These are phyloP conservation scores for Sugiyamaella marilandica DNA, from an alignment of 805 yeast genomes.

Conservation along the genomic window DNA sequence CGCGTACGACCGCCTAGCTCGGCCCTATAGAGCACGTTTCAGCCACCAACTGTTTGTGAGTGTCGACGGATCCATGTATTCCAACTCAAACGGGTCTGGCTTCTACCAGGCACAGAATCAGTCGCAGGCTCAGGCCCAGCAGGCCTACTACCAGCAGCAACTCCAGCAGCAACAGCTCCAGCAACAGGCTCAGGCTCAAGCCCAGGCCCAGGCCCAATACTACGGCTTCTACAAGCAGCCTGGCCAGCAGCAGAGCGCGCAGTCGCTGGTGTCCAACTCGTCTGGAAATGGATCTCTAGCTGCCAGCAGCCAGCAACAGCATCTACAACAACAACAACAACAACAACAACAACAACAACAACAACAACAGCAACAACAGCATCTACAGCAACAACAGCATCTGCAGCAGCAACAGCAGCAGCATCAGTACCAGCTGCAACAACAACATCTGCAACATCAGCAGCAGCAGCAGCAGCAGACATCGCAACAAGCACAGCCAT, in stretches of 20 bases:
- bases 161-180: conserved; percentile 20
- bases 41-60: no score
- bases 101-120: conserved; percentile 15
- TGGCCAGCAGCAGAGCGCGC: conserved; percentile 15
- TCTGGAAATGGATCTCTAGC: conserved; percentile 1
- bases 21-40: no score
- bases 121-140: conserved; percentile 5
- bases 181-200: not conserved
- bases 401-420: conserved; percentile 26
- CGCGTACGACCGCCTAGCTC: no score
- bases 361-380: conserved; percentile 13
- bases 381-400: conserved; percentile 22
- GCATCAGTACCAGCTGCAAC: conserved; percentile 34
- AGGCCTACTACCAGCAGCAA: not conserved
- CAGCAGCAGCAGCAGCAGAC: conserved; percentile 32
- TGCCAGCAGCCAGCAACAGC: not conserved
- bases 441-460: conserved; percentile 30
- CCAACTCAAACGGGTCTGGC: conserved; percentile 10
- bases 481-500: conserved; percentile 27
- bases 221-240: conserved; percentile 18
- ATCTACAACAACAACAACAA: not conserved
- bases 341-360: conserved; percentile 15
- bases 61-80: conserved; percentile 4
- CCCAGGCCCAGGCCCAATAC: conserved; percentile 17
- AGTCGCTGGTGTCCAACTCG: conserved; percentile 27